Evolutionary conservation across 2,329 filamentous ascomycete genomes (phyloP).

Genomic region (Ophiocordyceps australis): DNA sequence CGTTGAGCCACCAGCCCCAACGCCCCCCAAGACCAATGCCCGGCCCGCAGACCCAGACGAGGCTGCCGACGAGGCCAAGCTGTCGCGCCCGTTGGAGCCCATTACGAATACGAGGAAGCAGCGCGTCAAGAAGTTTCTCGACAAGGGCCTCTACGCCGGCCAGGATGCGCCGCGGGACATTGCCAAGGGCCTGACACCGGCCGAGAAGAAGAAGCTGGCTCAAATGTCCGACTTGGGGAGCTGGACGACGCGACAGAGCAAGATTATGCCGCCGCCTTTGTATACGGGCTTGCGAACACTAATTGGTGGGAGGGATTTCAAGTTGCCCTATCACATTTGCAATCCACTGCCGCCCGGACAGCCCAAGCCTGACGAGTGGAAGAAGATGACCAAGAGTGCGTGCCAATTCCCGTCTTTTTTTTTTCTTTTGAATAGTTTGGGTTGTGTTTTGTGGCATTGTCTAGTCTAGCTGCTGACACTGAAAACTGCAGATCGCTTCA

Average conservation of each 20-base stretch:
- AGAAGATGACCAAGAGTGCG: slow-evolving; percentile 79
- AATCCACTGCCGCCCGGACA: slow-evolving; percentile 71
- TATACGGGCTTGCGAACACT: slow-evolving; percentile 57
- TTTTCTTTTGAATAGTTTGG: too few species aligned
- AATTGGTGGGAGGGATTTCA: slow-evolving; percentile 62
- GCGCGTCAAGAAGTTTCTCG: slow-evolving; percentile 56
- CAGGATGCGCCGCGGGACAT: slow-evolving; percentile 40
- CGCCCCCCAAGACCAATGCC: slow-evolving; percentile 12
- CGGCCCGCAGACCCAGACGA: slow-evolving; percentile 11
- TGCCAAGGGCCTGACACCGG: slow-evolving; percentile 25
- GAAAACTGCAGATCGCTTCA: slow-evolving; percentile 79
- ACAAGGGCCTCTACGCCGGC: slow-evolving; percentile 73
- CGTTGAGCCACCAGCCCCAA: slow-evolving; percentile 17
- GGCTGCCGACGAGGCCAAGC: slow-evolving; percentile 16
- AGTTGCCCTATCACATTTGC: slow-evolving; percentile 79
- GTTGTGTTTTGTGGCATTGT: too few species aligned
- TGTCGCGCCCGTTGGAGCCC: slow-evolving; percentile 15
- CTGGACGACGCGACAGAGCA: slow-evolving; percentile 30
- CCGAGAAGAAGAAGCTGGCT: slow-evolving; percentile 32
- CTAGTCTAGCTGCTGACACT: too few species aligned
- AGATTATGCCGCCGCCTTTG: slow-evolving; percentile 55
- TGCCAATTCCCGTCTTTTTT: too few species aligned
- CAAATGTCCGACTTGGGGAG: slow-evolving; percentile 27
- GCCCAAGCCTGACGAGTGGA: slow-evolving; percentile 85
- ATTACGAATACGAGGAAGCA: slow-evolving; percentile 19